These are phyloP conservation scores for Exophiala dermatitidis DNA, from an alignment of 2,329 filamentous ascomycete genomes.

Conservation along the genomic window DNA sequence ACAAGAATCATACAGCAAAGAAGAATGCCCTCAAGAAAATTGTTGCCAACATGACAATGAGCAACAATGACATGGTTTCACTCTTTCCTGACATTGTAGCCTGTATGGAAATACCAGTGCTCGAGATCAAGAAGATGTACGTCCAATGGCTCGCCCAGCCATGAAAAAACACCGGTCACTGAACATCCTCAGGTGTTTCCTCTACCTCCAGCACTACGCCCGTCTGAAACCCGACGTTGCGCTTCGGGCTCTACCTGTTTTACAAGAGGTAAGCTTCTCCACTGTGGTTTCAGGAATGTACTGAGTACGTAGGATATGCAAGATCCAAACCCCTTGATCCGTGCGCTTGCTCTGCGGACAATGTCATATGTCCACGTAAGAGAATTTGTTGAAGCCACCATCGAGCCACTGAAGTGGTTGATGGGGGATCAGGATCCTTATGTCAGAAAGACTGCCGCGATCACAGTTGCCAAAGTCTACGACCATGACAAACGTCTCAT, in stretches of 20 bases:
- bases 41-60: conserved; percentile 99
- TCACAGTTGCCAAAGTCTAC: conserved; percentile 94
- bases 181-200: conserved; percentile 66
- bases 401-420: conserved; percentile 73
- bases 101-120: conserved; percentile 88
- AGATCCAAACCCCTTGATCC: conserved; percentile 83
- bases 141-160: conserved; percentile 17
- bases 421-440: conserved; percentile 87
- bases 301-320: conserved; percentile 66
- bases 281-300: not conserved
- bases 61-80: conserved; percentile 99
- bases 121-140: conserved; percentile 99
- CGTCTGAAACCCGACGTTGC: conserved; percentile 90
- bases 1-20: conserved; percentile 90
- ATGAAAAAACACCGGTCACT: not conserved
- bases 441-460: conserved; percentile 93
- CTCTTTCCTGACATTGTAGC: conserved; percentile 90
- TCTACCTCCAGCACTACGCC: conserved; percentile 96
- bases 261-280: conserved; percentile 59
- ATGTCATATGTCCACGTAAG: conserved; percentile 97
- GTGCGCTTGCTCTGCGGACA: conserved; percentile 84
- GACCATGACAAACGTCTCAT: conserved; percentile 90
- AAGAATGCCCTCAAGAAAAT: conserved; percentile 99
- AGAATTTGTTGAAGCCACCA: conserved; percentile 87
- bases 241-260: conserved; percentile 79